phyloP scores from a whole-genome alignment of 257 asterid species.

The Coffea eugenioides region DNA sequence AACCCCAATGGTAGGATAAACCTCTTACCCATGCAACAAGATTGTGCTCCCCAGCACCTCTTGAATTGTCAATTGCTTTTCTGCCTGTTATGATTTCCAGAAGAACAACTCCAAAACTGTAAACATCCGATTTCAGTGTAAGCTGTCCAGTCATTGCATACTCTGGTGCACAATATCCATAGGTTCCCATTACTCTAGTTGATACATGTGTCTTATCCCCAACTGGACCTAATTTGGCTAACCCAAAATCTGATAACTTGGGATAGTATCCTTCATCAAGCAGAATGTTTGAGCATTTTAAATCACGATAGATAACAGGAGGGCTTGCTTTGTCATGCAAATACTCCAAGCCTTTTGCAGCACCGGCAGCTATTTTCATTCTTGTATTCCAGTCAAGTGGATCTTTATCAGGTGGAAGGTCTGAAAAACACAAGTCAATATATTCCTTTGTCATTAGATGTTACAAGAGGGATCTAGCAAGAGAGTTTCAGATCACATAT shows the following conservation, averaged over 20 bases:
- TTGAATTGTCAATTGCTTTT: slow-evolving; percentile 62
- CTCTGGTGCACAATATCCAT: slow-evolving; percentile 86
- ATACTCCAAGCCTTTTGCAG: slow-evolving; percentile 75
- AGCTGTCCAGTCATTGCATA: slow-evolving; percentile 76
- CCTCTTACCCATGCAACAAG: slow-evolving; percentile 74
- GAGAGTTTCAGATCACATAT: background rate
- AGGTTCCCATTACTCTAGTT: slow-evolving; percentile 74
- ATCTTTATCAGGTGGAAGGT: slow-evolving; percentile 56
- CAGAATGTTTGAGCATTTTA: slow-evolving; percentile 65
- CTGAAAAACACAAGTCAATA: slow-evolving; percentile 34
- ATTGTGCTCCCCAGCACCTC: slow-evolving; percentile 64
- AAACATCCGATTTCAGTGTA: slow-evolving; percentile 64
- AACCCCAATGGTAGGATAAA: background rate
- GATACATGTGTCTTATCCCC: slow-evolving; percentile 69
- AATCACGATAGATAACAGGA: slow-evolving; percentile 68
- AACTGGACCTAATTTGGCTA: slow-evolving; percentile 72
- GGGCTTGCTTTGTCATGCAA: slow-evolving; percentile 74
- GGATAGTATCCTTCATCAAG: slow-evolving; percentile 56
- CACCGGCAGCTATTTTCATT: slow-evolving; percentile 79
- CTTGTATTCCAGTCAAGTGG: slow-evolving; percentile 76
- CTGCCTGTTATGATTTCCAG: slow-evolving; percentile 74
- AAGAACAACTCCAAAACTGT: slow-evolving; percentile 79
- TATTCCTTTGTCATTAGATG: slow-evolving; percentile 7
- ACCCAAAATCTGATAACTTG: slow-evolving; percentile 74
- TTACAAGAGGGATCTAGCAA: background rate